These are phyloP conservation scores for Stephanodiscus minutulus DNA, from an alignment of 108 stramenopile genomes.

Conservation along the genomic window DNA sequence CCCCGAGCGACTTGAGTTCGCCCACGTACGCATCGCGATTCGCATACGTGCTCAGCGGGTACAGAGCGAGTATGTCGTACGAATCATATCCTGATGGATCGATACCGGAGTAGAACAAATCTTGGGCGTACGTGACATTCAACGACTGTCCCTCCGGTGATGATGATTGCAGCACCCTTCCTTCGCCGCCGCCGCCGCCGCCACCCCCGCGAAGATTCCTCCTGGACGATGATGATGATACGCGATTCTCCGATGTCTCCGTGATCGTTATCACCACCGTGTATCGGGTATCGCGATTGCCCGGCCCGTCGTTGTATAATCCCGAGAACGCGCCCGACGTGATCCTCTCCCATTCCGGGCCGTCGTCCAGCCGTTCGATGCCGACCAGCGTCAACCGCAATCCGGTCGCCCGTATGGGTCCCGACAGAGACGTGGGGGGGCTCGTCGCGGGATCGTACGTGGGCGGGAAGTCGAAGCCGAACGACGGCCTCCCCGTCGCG, in stretches of 20 bases:
- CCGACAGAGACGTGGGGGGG: not conserved
- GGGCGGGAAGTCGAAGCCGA: not conserved
- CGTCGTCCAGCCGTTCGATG: not conserved
- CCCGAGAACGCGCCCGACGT: not conserved
- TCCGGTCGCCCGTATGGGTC: not conserved
- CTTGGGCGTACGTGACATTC: not conserved
- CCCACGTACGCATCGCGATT: not conserved
- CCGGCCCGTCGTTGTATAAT: not conserved
- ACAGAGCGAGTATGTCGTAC: not conserved
- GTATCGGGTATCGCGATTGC: not conserved
- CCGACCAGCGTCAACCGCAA: not conserved
- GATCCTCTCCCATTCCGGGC: not conserved
- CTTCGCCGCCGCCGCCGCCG: not conserved
- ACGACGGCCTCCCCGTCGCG: too few relatives aligned
- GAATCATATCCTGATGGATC: too few relatives aligned
- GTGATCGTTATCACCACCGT: not conserved
- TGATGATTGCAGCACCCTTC: not conserved
- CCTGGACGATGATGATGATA: too few relatives aligned
- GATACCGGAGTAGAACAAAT: not conserved
- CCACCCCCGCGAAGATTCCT: not conserved
- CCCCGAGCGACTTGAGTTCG: not conserved
- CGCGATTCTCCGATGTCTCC: not conserved
- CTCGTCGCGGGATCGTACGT: not conserved
- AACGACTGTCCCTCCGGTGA: too few relatives aligned
- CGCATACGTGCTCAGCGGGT: not conserved